Conservation (phyloP, 208 protist genomes). For the Trichomonas tenax region DNA sequence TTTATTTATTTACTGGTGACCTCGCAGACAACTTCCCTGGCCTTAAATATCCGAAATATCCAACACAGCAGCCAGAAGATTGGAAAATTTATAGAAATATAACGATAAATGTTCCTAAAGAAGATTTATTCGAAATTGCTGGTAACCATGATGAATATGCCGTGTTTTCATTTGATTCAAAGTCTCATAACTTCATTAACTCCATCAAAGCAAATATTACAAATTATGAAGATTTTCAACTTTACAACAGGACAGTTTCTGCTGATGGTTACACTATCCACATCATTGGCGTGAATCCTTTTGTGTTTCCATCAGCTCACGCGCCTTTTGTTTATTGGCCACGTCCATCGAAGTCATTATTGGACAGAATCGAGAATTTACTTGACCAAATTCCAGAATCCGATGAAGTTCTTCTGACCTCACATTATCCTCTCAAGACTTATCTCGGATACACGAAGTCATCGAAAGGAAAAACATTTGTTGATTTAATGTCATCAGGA, state of each 20-base stretch:
- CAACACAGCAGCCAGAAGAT: neutral
- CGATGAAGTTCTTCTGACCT: neutral
- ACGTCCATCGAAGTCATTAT: neutral
- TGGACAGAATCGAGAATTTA: neutral
- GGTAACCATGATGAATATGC: constrained; percentile 12
- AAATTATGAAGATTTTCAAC: neutral
- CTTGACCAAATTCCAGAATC: neutral
- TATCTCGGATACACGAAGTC: neutral
- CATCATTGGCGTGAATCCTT: neutral
- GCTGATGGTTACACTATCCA: no score
- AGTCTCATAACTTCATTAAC: neutral
- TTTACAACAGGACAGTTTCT: neutral
- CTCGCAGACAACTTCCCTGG: neutral
- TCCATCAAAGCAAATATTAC: neutral
- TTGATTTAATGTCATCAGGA: neutral
- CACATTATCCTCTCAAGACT: neutral
- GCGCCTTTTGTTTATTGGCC: neutral
- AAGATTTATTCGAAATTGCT: neutral
- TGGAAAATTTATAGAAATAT: neutral
- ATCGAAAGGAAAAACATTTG: neutral
- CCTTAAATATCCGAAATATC: neutral
- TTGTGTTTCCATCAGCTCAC: neutral
- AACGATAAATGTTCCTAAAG: neutral
- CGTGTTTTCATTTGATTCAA: neutral
- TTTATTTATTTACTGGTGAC: neutral